These are phyloP conservation scores for Phytopythium chamaehyphon DNA, from an alignment of 352 stramenopile genomes.

Conservation along the genomic window DNA sequence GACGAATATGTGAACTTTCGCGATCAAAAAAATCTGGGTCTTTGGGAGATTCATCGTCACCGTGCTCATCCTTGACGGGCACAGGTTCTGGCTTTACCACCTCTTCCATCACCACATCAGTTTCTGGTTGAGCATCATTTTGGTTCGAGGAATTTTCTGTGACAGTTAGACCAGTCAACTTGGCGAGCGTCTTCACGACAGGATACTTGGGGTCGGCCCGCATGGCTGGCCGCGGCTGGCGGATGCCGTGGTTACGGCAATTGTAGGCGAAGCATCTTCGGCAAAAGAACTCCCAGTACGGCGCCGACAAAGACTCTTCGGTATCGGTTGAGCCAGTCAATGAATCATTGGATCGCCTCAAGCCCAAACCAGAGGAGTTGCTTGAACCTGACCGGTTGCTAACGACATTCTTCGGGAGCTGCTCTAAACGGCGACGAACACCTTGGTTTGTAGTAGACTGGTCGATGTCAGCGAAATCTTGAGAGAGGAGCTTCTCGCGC, in stretches of 20 bases:
- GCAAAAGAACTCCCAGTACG: conserved; percentile 65
- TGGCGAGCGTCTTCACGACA: conserved; percentile 34
- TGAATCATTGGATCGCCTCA: conserved; percentile 3
- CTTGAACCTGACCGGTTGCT: conserved; percentile 21
- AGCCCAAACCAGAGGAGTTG: conserved; percentile 6
- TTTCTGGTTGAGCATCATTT: neutral
- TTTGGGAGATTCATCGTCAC: neutral
- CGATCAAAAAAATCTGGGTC: neutral
- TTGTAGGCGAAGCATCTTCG: conserved; percentile 74
- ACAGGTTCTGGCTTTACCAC: no score
- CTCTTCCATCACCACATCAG: no score
- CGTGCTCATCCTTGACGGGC: neutral
- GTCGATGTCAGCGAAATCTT: no score
- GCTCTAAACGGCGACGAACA: conserved; percentile 24
- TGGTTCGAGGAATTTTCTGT: neutral
- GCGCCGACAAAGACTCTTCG: conserved; percentile 6
- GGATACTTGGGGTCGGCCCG: conserved; percentile 59
- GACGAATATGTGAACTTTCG: conserved; percentile 11
- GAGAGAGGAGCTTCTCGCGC: conserved; percentile 9
- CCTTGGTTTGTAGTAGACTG: conserved; percentile 13
- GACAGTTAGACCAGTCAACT: conserved; percentile 21
- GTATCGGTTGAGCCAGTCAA: neutral
- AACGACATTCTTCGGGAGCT: conserved; percentile 18
- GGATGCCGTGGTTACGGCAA: conserved; percentile 61
- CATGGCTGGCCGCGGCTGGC: conserved; percentile 38